Percentiles rank a stretch among this genome's conserved stretches.
Conservation (phyloP, 1,139 yeast species). For the Suhomyces chickasaworum region DNA sequence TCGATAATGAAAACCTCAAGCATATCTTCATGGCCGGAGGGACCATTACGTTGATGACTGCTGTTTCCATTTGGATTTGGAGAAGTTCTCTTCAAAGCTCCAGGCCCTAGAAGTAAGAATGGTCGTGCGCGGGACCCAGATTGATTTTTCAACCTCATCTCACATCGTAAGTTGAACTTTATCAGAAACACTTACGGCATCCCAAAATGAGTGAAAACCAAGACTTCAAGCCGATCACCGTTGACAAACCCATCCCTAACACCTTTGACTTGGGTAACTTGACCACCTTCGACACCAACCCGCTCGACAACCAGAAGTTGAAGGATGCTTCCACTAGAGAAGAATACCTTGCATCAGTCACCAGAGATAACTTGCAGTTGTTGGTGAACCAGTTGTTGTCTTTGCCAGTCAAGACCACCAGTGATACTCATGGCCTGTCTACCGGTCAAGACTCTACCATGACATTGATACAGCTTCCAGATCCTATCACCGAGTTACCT, state of each 20-base stretch:
- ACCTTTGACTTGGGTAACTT: conserved; percentile 84
- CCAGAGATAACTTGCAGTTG: conserved; percentile 92
- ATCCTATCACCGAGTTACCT: conserved; percentile 79
- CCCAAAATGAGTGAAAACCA: conserved; percentile 10
- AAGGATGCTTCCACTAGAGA: conserved; percentile 59
- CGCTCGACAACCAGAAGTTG: conserved; percentile 63
- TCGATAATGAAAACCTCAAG: conserved; percentile 48
- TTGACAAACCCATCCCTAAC: conserved; percentile 85
- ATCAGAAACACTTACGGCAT: background rate
- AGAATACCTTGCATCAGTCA: conserved; percentile 60
- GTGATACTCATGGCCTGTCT: conserved; percentile 65
- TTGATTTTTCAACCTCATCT: conserved; percentile 11
- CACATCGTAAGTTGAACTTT: background rate
- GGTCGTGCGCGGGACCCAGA: conserved; percentile 7
- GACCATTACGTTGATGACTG: conserved; percentile 62
- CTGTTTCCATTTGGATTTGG: conserved; percentile 64
- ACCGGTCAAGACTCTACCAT: conserved; percentile 72
- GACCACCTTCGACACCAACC: conserved; percentile 84
- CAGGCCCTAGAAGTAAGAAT: conserved; percentile 11
- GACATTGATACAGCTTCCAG: conserved; percentile 84
- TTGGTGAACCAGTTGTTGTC: conserved; percentile 87
- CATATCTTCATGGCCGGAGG: conserved; percentile 61
- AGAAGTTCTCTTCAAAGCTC: conserved; percentile 43
- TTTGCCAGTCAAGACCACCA: conserved; percentile 82
- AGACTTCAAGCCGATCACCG: conserved; percentile 70